phyloP scores from a whole-genome alignment of 2,329 filamentous ascomycete genomes.

The Leptoxyphium fumago region DNA sequence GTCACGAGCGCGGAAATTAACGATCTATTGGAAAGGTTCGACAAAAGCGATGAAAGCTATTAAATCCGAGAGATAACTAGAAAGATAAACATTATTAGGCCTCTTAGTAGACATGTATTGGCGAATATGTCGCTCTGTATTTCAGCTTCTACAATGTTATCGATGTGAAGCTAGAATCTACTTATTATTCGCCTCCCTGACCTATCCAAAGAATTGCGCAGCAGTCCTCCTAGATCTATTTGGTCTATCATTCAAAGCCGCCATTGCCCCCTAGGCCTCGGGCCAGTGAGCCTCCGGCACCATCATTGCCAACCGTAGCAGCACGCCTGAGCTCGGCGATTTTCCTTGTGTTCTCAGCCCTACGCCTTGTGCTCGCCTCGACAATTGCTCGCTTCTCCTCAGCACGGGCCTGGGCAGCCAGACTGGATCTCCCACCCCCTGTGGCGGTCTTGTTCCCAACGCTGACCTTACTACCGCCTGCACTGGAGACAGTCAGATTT shows the following conservation, averaged over 20 bases:
- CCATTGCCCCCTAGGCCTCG: constrained; percentile 20
- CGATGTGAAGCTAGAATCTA: too few relatives aligned
- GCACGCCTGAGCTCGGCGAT: constrained; percentile 26
- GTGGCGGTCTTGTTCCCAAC: constrained; percentile 22
- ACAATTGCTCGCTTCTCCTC: constrained; percentile 37
- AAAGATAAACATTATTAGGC: too few relatives aligned
- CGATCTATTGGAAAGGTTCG: too few relatives aligned
- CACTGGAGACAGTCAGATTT: not conserved
- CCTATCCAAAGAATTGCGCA: too few relatives aligned
- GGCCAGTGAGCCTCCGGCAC: constrained; percentile 20
- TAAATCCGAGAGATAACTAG: too few relatives aligned
- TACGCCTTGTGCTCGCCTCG: constrained; percentile 37
- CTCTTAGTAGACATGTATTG: too few relatives aligned
- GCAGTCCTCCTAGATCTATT: too few relatives aligned
- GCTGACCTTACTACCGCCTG: constrained; percentile 17
- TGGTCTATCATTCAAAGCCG: constrained; percentile 24
- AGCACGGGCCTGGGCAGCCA: constrained; percentile 45
- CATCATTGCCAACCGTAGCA: constrained; percentile 7
- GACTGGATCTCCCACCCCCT: constrained; percentile 43
- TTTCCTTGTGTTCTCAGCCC: constrained; percentile 33
- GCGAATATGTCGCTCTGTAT: too few relatives aligned
- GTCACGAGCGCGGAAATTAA: too few relatives aligned
- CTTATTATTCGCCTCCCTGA: too few relatives aligned
- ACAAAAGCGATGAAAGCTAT: too few relatives aligned
- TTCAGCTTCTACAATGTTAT: too few relatives aligned